phyloP scores from a whole-genome alignment of 2,329 filamentous ascomycete species.

The Aureobasidium pullulans region DNA sequence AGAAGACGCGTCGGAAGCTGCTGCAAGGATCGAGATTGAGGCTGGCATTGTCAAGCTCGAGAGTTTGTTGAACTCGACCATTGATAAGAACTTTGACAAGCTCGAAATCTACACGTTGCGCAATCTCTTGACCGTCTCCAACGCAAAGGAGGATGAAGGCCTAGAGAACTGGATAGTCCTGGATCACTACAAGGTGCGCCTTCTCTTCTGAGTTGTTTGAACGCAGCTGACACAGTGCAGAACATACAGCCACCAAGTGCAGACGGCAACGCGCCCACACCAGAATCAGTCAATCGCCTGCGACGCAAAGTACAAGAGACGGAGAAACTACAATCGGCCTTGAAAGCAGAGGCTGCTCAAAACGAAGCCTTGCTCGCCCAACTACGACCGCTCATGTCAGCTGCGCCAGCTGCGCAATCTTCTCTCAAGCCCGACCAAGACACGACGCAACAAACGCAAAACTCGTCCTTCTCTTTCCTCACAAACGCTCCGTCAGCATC shows the following conservation, averaged over 20 bases:
- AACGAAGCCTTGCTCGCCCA: constrained; percentile 65
- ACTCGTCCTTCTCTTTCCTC: constrained; percentile 48
- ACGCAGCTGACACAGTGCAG: constrained; percentile 14
- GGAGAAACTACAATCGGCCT: constrained; percentile 62
- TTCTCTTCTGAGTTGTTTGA: not conserved
- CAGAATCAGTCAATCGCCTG: constrained; percentile 63
- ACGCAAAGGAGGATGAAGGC: constrained; percentile 30
- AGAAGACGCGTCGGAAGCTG: constrained; percentile 34
- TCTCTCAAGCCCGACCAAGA: not conserved
- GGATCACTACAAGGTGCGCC: constrained; percentile 68
- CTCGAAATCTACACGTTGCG: constrained; percentile 73
- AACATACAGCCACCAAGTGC: constrained; percentile 21
- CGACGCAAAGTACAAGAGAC: constrained; percentile 70
- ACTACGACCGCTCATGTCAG: constrained; percentile 52
- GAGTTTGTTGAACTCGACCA: constrained; percentile 41
- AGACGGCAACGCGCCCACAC: constrained; percentile 44
- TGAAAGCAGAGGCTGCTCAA: constrained; percentile 61
- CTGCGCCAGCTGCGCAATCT: constrained; percentile 13
- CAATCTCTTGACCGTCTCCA: constrained; percentile 52
- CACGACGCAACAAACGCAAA: constrained; percentile 21
- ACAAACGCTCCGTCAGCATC: constrained; percentile 42
- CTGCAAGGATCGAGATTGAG: constrained; percentile 66
- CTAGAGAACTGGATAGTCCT: constrained; percentile 70
- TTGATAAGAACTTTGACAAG: constrained; percentile 46
- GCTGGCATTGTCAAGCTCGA: constrained; percentile 56